phyloP scores from a whole-genome alignment of 495 filamentous ascomycete genomes.

The Talaromyces liani region DNA sequence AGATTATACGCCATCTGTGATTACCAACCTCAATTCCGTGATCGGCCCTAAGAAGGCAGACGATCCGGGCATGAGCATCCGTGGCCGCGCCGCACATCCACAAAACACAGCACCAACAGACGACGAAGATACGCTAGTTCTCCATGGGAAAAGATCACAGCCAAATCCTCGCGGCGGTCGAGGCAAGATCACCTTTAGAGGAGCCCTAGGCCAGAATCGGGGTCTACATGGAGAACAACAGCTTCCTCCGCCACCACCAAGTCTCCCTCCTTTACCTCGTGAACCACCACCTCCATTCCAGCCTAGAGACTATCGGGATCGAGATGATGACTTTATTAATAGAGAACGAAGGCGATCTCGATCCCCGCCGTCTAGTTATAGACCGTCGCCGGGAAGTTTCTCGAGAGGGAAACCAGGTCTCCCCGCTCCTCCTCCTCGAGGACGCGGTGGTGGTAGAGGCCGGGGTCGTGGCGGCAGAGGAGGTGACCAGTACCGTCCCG shows the following conservation, averaged over 20 bases:
- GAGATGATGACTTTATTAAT: background rate
- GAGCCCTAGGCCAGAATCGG: slow-evolving; percentile 2
- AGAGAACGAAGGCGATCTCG: slow-evolving; percentile 3
- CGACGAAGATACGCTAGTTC: slow-evolving; percentile 1
- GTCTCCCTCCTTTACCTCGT: slow-evolving; percentile 3
- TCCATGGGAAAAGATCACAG: background rate
- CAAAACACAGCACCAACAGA: background rate
- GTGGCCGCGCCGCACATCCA: background rate
- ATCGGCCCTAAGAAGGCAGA: slow-evolving; percentile 6
- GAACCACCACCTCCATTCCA: slow-evolving; percentile 6
- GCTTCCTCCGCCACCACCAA: slow-evolving; percentile 1
- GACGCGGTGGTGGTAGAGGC: slow-evolving; percentile 2
- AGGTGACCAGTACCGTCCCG: slow-evolving; percentile 7
- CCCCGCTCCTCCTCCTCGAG: background rate
- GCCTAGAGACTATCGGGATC: slow-evolving; percentile 2
- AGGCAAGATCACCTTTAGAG: slow-evolving; percentile 1
- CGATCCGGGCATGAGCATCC: slow-evolving; percentile 3
- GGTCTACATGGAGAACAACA: background rate
- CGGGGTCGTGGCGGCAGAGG: slow-evolving; percentile 7
- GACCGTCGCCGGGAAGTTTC: background rate
- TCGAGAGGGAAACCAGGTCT: background rate
- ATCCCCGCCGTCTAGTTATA: background rate
- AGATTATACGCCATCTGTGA: slow-evolving; percentile 25
- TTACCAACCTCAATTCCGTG: slow-evolving; percentile 30
- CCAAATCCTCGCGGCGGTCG: background rate